A percentile compares a stretch with the other conserved stretches of the same genome.
These are phyloP conservation scores for Rhododendron kiyosumense DNA, from an alignment of 148 eudicot genomes.

Conservation along the genomic window DNA sequence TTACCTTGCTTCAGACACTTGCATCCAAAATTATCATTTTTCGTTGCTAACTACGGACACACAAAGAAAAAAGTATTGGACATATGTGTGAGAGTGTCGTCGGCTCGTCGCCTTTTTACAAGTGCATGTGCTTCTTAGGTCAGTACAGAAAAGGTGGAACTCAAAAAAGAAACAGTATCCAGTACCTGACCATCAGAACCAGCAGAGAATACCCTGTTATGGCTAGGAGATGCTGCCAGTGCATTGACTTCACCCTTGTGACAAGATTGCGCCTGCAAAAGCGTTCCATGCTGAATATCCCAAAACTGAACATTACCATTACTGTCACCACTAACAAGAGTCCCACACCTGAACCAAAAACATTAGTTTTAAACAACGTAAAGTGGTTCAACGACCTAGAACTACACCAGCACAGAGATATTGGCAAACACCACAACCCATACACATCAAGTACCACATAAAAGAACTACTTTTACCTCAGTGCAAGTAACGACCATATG, in stretches of 20 bases:
- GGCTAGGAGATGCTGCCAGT: constrained; percentile 74
- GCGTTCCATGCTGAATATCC: constrained; percentile 81
- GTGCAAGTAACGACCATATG: constrained; percentile 84
- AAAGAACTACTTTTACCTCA: constrained; percentile 42
- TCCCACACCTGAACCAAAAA: constrained; percentile 51
- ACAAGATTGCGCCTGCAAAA: constrained; percentile 72
- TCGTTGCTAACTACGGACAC: neutral
- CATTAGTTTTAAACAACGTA: neutral
- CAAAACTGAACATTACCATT: constrained; percentile 92
- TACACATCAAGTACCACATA: neutral
- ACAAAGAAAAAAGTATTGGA: neutral
- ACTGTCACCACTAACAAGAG: constrained; percentile 92
- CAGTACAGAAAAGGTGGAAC: neutral
- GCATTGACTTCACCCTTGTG: constrained; percentile 93
- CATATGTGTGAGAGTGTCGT: neutral
- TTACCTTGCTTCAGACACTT: neutral
- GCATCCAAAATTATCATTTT: neutral
- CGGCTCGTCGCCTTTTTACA: neutral
- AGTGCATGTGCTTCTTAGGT: neutral
- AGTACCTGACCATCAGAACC: constrained; percentile 97
- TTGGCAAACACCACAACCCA: neutral
- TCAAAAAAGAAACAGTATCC: neutral
- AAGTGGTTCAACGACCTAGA: neutral
- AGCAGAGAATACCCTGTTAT: constrained; percentile 79
- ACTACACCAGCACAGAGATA: neutral